Base-by-base conservation (phyloP, 352 stramenopile genomes). In the Phytophthora quininea region DNA sequence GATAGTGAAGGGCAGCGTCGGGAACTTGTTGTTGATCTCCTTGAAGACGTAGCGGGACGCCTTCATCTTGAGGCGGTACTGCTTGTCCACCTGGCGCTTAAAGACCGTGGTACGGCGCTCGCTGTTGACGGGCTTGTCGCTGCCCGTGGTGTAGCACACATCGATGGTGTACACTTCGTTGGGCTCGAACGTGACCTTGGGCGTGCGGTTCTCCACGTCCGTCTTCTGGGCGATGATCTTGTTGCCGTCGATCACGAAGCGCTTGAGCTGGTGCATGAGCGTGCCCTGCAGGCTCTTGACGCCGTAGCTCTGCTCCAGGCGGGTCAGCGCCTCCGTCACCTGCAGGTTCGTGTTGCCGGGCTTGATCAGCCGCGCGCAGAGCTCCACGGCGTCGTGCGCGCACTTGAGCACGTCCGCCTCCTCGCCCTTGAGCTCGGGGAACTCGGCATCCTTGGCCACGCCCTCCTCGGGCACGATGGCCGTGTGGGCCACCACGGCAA, bases 241-340 rank as follows among this genome's bases (percentile, higher is more conserved):
- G 73, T 98, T 98, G 59, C 97, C 98, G 75, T 99, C 97, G 65
- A 99, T 98, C 12, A 99, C 96, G 65, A 96, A 98, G 64, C 96
- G 95, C 83, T 99, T 99, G 77, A 99, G 97, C 87, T 99, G 98
- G 80, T 99, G 98, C 97, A 99, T 99, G 59, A 99, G 83, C 61
- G 98, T 98, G 37, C 97, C 98, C 60, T 98, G 89, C 64, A 99
- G 86, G 50, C 96, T 90, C 69, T 98, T 99, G 62, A 99, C 98
- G 53, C 93, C 97, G 77, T 99, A 99, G 14, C 87, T 75, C 38
- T 92, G 86, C 40, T 98, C 97, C 3, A 99, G 91, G 65, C 97
- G 96, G 42, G 92, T 92, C 7, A 99, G 86, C 31, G 96, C 94
- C 62, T 98, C 88, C 9, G 98, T 99, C 29, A 97, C 96, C 79